A percentile compares a stretch with the other conserved stretches of the same genome.
Evolutionary conservation across 2,329 filamentous ascomycete species (phyloP).

Genomic region (Gaeumannomyces sp.): DNA sequence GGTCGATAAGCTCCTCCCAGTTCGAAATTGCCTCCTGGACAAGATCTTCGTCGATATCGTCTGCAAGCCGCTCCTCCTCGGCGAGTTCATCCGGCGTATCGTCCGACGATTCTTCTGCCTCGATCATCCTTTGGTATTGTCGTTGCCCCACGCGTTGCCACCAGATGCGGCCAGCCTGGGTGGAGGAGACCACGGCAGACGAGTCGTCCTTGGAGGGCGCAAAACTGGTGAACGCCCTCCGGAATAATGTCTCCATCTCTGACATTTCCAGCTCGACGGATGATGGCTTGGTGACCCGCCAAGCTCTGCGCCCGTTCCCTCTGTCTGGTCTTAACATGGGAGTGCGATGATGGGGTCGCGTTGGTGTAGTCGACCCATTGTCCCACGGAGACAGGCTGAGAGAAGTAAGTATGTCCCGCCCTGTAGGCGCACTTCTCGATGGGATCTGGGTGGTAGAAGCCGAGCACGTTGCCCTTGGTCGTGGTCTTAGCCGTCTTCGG

Average conservation of each 20-base stretch:
- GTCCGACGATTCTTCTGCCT: conserved; percentile 31
- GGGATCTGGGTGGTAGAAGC: conserved; percentile 30
- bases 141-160: conserved; percentile 67
- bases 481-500: conserved; percentile 66
- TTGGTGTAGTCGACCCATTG: conserved; percentile 67
- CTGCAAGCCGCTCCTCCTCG: conserved; percentile 27
- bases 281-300: conserved; percentile 52
- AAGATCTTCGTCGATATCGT: conserved; percentile 43
- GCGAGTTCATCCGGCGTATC: conserved; percentile 28
- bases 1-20: conserved; percentile 56
- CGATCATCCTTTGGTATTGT: conserved; percentile 59
- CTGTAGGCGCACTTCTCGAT: conserved; percentile 48
- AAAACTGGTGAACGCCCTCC: conserved; percentile 73
- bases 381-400: conserved; percentile 58
- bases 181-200: conserved; percentile 61
- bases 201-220: conserved; percentile 71
- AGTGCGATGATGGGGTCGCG: conserved; percentile 48
- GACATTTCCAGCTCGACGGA: conserved; percentile 51
- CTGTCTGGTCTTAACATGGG: conserved; percentile 54
- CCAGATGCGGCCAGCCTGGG: conserved; percentile 64
- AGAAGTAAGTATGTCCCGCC: conserved; percentile 53
- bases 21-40: conserved; percentile 50
- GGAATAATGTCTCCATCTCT: conserved; percentile 69
- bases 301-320: conserved; percentile 66
- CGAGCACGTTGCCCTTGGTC: conserved; percentile 48